These are phyloP conservation scores for Termitomyces sp. DNA, from an alignment of 768 basidiomycete species.

Conservation along the genomic window DNA sequence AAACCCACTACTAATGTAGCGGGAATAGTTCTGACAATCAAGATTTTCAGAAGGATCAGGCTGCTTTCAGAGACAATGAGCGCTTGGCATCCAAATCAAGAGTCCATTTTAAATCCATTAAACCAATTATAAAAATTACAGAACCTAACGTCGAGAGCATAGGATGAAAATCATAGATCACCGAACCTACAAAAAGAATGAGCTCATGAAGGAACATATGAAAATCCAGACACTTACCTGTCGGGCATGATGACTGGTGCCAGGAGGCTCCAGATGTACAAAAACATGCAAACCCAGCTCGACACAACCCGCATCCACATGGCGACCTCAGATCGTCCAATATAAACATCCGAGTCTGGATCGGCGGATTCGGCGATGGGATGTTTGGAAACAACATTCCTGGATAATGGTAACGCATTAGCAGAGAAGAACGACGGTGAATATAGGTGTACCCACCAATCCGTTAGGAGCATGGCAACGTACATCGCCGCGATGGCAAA, in stretches of 20 bases:
- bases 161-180: slow-evolving; percentile 12
- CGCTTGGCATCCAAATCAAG: too few species aligned
- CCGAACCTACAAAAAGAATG: slow-evolving; percentile 23
- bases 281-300: slow-evolving; percentile 87
- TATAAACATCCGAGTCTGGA: slow-evolving; percentile 77
- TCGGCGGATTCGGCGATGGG: slow-evolving; percentile 44
- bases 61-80: too few species aligned
- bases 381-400: slow-evolving; percentile 72
- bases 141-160: background rate
- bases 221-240: slow-evolving; percentile 48
- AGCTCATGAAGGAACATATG: background rate
- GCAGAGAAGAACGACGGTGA: background rate
- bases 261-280: slow-evolving; percentile 85
- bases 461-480: slow-evolving; percentile 93
- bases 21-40: too few species aligned
- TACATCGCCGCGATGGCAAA: slow-evolving; percentile 97
- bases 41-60: too few species aligned
- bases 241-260: slow-evolving; percentile 93
- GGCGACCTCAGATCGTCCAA: slow-evolving; percentile 91
- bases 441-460: slow-evolving; percentile 67
- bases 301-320: slow-evolving; percentile 99
- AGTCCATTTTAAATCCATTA: background rate
- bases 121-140: background rate
- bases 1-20: too few species aligned
- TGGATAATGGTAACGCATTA: slow-evolving; percentile 23